Evolutionary conservation across 345 rosid species (phyloP), one percentile per base, ranked within the genome.

Genomic region (Anastatica hierochuntica): DNA sequence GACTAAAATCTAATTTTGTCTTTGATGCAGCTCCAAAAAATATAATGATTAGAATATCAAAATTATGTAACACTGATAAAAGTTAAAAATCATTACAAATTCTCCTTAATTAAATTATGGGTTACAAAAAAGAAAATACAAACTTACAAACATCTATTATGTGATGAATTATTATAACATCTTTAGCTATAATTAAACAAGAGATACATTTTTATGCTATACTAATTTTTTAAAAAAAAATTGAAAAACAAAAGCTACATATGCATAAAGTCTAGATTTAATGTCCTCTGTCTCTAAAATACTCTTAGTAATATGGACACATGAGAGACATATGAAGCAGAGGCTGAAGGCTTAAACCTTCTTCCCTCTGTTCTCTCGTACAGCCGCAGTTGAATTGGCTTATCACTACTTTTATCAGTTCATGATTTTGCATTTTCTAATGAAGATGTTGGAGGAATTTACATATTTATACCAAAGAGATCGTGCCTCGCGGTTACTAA

Each of bases 291-390:
- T 17, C 55, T 50, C 56, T 46, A 58, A 10, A 39, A 52, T 45
- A 51, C 49, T 30, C 50, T 66, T 45, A 37, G 50, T 52, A 2
- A 66, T 75, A 75, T 72, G 70, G 70, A 77, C 77, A 78, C n/a
- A n/a, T 53, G 66, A 68, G 68, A 66, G 42, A 53, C 60, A 64
- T 63, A 59, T 53, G 60, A 54, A 69, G n/a, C 76, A 74, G 85
- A 88, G 90, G 74, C 90, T 88, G 94, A 82, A 88, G 89, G 69
- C 97, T 52, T 71, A 29, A 57, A 76, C 86, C 95, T 79, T 80
- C 88, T 84, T 85, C 90, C 82, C 90, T 80, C 88, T 23, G 61
- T 65, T 29, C 10, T 49, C 37, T 31, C 63, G 30, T 37, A 24
- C 34, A 8, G 34, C 12, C 56, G 12, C 50, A 20, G 15, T 36